Percentiles rank a stretch among this genome's conserved stretches.
These are phyloP conservation scores for Cryomyces antarcticus DNA, from an alignment of 495 filamentous ascomycete species.

Conservation along the genomic window DNA sequence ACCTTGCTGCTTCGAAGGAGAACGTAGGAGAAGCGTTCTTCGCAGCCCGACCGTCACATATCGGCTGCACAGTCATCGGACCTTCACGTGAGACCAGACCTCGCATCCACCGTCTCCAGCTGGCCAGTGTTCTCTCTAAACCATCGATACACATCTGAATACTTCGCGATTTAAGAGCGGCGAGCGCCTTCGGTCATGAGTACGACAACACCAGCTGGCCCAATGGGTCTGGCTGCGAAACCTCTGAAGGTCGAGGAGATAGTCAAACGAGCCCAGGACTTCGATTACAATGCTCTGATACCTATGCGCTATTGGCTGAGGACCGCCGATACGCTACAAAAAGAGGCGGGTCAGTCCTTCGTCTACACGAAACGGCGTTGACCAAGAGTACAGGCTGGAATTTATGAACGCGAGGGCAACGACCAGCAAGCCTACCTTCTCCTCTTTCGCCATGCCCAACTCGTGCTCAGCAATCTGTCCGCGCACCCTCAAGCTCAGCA, in stretches of 20 bases:
- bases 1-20: too few species aligned
- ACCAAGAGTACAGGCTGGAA: slow-evolving; percentile 31
- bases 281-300: slow-evolving; percentile 57
- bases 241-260: slow-evolving; percentile 61
- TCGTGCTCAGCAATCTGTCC: slow-evolving; percentile 25
- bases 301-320: slow-evolving; percentile 64
- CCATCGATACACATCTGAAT: too few species aligned
- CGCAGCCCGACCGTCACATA: too few species aligned
- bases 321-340: slow-evolving; percentile 53
- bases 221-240: neutral
- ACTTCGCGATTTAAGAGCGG: too few species aligned
- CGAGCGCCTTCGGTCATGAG: too few species aligned
- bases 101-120: neutral
- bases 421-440: slow-evolving; percentile 73
- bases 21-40: too few species aligned
- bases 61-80: too few species aligned
- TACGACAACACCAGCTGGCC: too few species aligned
- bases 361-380: neutral
- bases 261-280: slow-evolving; percentile 45
- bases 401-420: slow-evolving; percentile 73
- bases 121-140: neutral
- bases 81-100: too few species aligned
- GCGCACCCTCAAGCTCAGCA: slow-evolving; percentile 26
- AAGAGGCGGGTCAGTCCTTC: slow-evolving; percentile 38
- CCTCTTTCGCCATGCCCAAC: slow-evolving; percentile 57